phyloP scores from a whole-genome alignment of 169 alveolate species.

The Cryptosporidium muris region DNA sequence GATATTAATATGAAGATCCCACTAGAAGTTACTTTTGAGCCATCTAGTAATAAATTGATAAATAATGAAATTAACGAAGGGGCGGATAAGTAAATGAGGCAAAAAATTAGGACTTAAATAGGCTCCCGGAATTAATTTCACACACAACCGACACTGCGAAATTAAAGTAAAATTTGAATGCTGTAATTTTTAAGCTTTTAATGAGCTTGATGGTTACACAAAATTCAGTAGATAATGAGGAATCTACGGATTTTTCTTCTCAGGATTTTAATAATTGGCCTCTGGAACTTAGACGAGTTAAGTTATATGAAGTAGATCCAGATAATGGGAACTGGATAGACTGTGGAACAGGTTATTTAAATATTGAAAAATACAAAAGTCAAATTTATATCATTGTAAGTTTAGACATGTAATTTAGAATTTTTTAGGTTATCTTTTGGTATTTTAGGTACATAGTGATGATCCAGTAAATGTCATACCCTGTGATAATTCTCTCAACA shows the following conservation, averaged over 20 bases:
- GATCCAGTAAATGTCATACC: neutral
- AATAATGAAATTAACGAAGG: no score
- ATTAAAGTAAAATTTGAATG: no score
- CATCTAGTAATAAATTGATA: no score
- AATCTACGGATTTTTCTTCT: slow-evolving; percentile 5
- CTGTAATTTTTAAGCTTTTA: no score
- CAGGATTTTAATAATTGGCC: slow-evolving; percentile 44
- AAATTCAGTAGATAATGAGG: neutral
- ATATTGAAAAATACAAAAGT: slow-evolving; percentile 10
- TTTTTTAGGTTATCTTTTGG: neutral
- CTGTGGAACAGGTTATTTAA: slow-evolving; percentile 65
- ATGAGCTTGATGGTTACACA: no score
- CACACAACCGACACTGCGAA: no score
- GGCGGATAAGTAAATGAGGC: no score
- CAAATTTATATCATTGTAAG: slow-evolving; percentile 48
- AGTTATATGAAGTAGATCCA: slow-evolving; percentile 77
- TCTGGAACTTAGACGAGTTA: slow-evolving; percentile 72
- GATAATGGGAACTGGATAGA: slow-evolving; percentile 71
- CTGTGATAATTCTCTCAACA: neutral
- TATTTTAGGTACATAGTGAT: slow-evolving; percentile 39
- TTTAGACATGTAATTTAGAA: neutral
- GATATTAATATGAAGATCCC: no score
- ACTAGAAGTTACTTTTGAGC: no score
- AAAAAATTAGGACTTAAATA: no score
- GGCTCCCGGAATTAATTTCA: no score